A percentile compares a stretch with the other conserved stretches of the same genome.
Conservation (phyloP, 83 land plant genomes). For the Isoetes engelmannii region DNA sequence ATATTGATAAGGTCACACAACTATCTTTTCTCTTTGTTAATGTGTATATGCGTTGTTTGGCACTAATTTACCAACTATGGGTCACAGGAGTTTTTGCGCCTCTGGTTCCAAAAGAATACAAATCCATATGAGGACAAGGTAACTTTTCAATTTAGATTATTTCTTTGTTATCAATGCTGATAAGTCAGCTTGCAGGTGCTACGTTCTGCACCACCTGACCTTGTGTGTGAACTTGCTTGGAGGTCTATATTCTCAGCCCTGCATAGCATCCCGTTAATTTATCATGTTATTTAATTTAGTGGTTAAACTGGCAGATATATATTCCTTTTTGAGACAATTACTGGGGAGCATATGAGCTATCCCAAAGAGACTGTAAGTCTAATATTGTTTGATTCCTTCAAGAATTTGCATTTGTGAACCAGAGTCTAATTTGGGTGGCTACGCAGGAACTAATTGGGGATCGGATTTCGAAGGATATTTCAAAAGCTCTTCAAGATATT, state of each 20-base stretch:
- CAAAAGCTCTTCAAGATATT: constrained; percentile 14
- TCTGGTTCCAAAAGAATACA: constrained; percentile 87
- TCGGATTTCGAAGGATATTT: constrained; percentile 49
- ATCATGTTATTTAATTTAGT: neutral
- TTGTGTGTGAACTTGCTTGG: constrained; percentile 86
- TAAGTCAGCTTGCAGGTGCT: constrained; percentile 42
- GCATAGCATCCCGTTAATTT: constrained; percentile 1
- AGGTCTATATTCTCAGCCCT: constrained; percentile 36
- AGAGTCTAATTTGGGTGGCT: neutral
- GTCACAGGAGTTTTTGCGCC: constrained; percentile 81
- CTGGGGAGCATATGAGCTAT: neutral
- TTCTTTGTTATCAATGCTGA: neutral
- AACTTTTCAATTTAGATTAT: neutral
- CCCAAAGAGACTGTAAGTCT: neutral
- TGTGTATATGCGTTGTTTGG: neutral
- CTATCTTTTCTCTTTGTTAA: neutral
- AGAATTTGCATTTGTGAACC: neutral
- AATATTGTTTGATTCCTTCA: neutral
- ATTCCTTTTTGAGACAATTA: neutral
- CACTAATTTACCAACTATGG: neutral
- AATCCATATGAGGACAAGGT: constrained; percentile 94
- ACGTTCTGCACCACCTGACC: constrained; percentile 81
- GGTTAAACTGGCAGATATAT: neutral
- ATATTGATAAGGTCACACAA: constrained; percentile 74
- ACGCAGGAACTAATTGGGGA: constrained; percentile 50